Conservation (phyloP, 108 stramenopile genomes). For the Cyclotella sp. region DNA sequence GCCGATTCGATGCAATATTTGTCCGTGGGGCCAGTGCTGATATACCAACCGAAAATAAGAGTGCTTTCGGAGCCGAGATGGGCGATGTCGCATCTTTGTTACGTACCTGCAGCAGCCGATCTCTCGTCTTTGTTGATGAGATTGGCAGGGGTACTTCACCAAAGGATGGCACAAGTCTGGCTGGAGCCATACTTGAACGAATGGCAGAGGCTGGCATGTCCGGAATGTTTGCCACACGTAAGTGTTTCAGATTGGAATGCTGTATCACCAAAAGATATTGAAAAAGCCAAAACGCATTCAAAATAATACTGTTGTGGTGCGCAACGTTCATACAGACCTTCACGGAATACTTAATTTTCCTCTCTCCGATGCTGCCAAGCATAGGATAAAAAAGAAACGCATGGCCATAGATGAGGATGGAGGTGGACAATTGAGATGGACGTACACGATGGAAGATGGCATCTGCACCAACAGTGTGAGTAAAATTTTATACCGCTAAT, state of each 20-base stretch:
- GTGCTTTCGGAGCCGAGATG: conserved; percentile 97
- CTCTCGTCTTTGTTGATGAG: conserved; percentile 95
- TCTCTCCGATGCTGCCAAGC: conserved; percentile 20
- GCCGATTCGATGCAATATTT: conserved; percentile 90
- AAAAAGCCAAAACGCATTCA: neutral
- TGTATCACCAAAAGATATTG: neutral
- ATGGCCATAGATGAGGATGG: conserved; percentile 49
- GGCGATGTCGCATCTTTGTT: conserved; percentile 91
- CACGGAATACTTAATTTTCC: conserved; percentile 49
- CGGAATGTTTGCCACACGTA: conserved; percentile 90
- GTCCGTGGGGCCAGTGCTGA: conserved; percentile 91
- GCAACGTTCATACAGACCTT: conserved; percentile 32
- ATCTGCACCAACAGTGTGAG: conserved; percentile 77
- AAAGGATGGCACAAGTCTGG: conserved; percentile 85
- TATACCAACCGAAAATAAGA: conserved; percentile 89
- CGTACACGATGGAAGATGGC: conserved; percentile 85
- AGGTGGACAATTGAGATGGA: conserved; percentile 66
- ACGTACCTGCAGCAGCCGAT: conserved; percentile 74
- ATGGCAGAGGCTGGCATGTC: conserved; percentile 70
- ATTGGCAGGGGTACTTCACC: conserved; percentile 95
- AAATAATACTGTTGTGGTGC: neutral
- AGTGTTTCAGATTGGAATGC: neutral
- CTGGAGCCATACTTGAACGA: conserved; percentile 84
- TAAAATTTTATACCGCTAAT: neutral
- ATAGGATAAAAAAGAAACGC: conserved; percentile 51